Conservation (phyloP, 495 filamentous ascomycete genomes). For the Endocarpon pusillum region DNA sequence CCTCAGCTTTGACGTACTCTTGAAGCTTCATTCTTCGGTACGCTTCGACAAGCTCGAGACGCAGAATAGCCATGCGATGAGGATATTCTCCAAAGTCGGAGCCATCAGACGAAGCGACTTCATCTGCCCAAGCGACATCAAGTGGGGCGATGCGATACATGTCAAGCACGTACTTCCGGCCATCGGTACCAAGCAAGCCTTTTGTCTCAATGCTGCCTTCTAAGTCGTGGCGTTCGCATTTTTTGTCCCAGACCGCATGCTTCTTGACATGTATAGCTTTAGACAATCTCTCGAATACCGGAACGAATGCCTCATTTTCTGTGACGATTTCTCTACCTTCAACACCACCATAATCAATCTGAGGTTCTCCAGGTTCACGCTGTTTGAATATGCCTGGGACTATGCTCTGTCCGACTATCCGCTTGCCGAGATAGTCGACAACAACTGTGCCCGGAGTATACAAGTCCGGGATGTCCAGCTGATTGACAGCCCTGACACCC, state of each 20-base stretch:
- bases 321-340: conserved; percentile 95
- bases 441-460: conserved; percentile 94
- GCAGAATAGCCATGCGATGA: conserved; percentile 84
- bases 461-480: conserved; percentile 84
- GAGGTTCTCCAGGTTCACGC: conserved; percentile 88
- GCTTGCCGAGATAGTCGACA: conserved; percentile 92
- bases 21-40: conserved; percentile 73
- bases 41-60: conserved; percentile 74
- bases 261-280: conserved; percentile 77
- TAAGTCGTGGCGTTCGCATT: conserved; percentile 72
- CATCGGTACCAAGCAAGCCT: conserved; percentile 91
- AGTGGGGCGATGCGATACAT: conserved; percentile 87
- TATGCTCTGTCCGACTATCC: conserved; percentile 94
- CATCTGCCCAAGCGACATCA: conserved; percentile 81
- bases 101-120: conserved; percentile 32
- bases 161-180: conserved; percentile 91
- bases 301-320: conserved; percentile 64
- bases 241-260: conserved; percentile 97
- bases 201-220: conserved; percentile 97
- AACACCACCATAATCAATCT: conserved; percentile 96
- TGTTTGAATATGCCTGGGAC: conserved; percentile 99
- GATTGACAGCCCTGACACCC: conserved; percentile 86
- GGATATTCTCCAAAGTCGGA: conserved; percentile 49
- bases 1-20: conserved; percentile 62
- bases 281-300: conserved; percentile 79